phyloP scores from a whole-genome alignment of 768 basidiomycete species.

The Phaeotremella skinneri region DNA sequence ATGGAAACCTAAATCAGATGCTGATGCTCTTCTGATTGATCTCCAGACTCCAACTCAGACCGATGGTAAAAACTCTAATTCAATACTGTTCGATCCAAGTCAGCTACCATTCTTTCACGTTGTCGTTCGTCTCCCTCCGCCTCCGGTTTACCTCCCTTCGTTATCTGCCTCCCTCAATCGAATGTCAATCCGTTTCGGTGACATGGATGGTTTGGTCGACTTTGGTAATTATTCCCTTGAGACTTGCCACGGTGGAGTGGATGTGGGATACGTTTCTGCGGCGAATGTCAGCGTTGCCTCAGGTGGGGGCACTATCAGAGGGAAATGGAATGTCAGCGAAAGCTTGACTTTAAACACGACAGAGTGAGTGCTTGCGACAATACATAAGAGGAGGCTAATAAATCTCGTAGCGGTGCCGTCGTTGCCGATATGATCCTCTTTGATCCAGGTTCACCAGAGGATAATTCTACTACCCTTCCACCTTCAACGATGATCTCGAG shows the following conservation, averaged over 20 bases:
- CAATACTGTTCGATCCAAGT: conserved; percentile 34
- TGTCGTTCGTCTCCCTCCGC: conserved; percentile 36
- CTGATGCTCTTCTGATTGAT: background rate
- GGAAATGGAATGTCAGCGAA: conserved; percentile 42
- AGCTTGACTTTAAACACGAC: conserved; percentile 41
- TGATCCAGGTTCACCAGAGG: conserved; percentile 13
- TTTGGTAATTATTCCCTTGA: conserved; percentile 31
- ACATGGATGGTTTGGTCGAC: conserved; percentile 28
- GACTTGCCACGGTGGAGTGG: conserved; percentile 33
- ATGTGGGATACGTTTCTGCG: conserved; percentile 35
- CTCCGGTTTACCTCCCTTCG: conserved; percentile 18
- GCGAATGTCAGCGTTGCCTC: conserved; percentile 30
- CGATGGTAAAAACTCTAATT: conserved; percentile 40
- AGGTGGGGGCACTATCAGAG: conserved; percentile 33
- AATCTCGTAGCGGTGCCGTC: conserved; percentile 14
- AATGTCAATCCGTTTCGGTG: conserved; percentile 42
- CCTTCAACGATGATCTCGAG: background rate
- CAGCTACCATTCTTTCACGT: conserved; percentile 31
- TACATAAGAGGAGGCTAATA: background rate
- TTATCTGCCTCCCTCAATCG: conserved; percentile 31
- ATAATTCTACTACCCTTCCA: conserved; percentile 1
- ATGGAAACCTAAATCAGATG: background rate
- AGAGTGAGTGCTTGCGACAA: conserved; percentile 32
- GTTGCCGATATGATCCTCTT: conserved; percentile 20
- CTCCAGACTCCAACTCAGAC: conserved; percentile 33